Evolutionary conservation across 2,329 filamentous ascomycete genomes (phyloP).

Genomic region (Pezicula carpinea): DNA sequence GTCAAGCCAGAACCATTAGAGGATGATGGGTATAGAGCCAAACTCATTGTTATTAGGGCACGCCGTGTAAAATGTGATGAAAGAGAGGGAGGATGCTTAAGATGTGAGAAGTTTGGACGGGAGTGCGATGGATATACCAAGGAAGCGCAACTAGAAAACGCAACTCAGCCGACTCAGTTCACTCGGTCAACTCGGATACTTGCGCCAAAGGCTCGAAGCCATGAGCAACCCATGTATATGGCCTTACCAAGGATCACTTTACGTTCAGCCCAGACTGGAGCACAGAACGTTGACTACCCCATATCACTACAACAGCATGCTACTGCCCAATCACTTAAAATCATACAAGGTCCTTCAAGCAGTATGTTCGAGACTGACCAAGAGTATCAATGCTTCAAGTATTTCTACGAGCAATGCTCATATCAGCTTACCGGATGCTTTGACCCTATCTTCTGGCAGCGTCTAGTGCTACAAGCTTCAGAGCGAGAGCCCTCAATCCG

Average conservation of each 20-base stretch:
- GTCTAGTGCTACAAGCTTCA: conserved; percentile 55
- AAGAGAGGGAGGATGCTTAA: conserved; percentile 49
- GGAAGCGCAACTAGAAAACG: neutral
- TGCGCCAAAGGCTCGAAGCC: neutral
- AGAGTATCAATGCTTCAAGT: conserved; percentile 53
- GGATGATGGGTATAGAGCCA: neutral
- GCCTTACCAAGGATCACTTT: neutral
- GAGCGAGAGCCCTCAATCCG: conserved; percentile 54
- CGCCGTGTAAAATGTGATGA: conserved; percentile 62
- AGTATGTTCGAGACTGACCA: conserved; percentile 40
- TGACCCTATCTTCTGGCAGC: conserved; percentile 57
- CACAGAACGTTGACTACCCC: neutral
- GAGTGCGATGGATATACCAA: conserved; percentile 50
- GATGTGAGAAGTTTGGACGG: conserved; percentile 53
- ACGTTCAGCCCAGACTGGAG: neutral
- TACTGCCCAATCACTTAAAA: neutral
- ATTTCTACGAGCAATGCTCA: conserved; percentile 54
- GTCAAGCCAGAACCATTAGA: neutral
- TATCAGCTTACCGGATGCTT: conserved; percentile 61
- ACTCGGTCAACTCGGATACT: neutral
- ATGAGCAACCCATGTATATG: neutral
- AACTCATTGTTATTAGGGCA: neutral
- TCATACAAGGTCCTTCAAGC: conserved; percentile 22
- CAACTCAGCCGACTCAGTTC: neutral
- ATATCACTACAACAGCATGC: neutral